phyloP scores from a whole-genome alignment of 129 eudicot genomes.

The Pseudognaphalium luteoalbum region DNA sequence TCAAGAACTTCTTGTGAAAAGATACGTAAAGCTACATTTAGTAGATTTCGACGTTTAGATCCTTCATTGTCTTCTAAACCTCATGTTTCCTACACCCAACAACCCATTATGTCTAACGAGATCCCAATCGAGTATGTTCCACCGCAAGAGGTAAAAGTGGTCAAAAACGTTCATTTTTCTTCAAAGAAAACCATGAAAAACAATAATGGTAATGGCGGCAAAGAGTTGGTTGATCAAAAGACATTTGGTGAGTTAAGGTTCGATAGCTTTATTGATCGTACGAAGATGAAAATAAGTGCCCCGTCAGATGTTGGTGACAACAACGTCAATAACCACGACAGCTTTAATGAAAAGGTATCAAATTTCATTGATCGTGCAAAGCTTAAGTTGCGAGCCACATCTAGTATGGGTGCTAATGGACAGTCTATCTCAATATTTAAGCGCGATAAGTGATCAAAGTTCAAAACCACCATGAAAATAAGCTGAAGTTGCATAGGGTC shows the following conservation, averaged over 20 bases:
- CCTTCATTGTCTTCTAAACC: constrained; percentile 24
- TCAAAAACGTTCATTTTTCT: constrained; percentile 24
- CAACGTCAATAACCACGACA: constrained; percentile 38
- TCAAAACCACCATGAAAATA: constrained; percentile 14
- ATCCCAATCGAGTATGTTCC: constrained; percentile 37
- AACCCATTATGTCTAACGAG: constrained; percentile 21
- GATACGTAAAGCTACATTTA: constrained; percentile 36
- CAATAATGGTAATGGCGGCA: background rate
- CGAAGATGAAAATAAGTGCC: constrained; percentile 50
- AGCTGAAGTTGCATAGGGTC: constrained; percentile 12
- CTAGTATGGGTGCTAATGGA: constrained; percentile 34
- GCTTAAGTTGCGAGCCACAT: constrained; percentile 45
- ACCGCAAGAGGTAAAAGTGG: constrained; percentile 16
- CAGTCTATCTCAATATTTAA: constrained; percentile 15
- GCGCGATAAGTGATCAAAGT: constrained; percentile 9
- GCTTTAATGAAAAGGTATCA: constrained; percentile 62
- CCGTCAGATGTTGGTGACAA: constrained; percentile 33
- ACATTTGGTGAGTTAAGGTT: constrained; percentile 34
- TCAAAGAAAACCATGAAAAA: background rate
- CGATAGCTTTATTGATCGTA: constrained; percentile 41
- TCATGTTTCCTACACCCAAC: constrained; percentile 20
- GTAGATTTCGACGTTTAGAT: constrained; percentile 25
- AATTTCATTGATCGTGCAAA: constrained; percentile 49
- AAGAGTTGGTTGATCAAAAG: constrained; percentile 22
- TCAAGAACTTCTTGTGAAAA: constrained; percentile 34